Conservation (phyloP, 805 yeast genomes). For the Kluyveromyces starmeri region DNA sequence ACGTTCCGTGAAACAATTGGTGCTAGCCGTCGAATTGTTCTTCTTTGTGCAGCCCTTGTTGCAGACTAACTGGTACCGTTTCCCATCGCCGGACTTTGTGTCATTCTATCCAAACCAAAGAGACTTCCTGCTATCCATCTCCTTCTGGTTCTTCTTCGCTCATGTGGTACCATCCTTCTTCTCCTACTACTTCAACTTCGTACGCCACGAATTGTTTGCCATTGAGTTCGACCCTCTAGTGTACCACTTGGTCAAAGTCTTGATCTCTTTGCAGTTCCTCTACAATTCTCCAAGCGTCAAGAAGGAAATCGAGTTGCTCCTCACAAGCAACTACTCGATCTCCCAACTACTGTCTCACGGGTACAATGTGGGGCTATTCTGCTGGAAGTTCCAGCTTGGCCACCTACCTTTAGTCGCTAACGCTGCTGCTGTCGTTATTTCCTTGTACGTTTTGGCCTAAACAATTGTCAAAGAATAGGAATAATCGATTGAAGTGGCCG, state of each 20-base stretch:
- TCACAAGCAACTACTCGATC: constrained; percentile 7
- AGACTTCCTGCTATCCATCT: constrained; percentile 8
- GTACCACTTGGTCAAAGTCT: constrained; percentile 19
- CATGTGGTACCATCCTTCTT: constrained; percentile 15
- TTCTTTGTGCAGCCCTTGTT: constrained; percentile 10
- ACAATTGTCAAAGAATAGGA: no score
- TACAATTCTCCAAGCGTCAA: constrained; percentile 9
- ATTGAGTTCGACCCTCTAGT: constrained; percentile 26
- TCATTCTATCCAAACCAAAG: constrained; percentile 5
- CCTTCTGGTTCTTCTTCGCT: constrained; percentile 14
- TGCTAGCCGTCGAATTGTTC: constrained; percentile 17
- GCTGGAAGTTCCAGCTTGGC: constrained; percentile 14
- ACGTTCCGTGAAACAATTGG: constrained; percentile 15
- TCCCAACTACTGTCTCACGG: constrained; percentile 8
- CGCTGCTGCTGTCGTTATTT: constrained; percentile 15
- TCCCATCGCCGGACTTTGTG: constrained; percentile 5
- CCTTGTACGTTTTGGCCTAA: constrained; percentile 17
- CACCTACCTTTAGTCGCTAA: constrained; percentile 18
- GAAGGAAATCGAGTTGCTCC: constrained; percentile 5
- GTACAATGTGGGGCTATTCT: constrained; percentile 9
- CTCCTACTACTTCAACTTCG: constrained; percentile 25
- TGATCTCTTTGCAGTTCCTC: constrained; percentile 14
- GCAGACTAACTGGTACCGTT: constrained; percentile 1
- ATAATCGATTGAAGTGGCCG: no score
- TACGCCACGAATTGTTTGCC: constrained; percentile 21